A percentile compares a stretch with the other conserved stretches of the same genome.
Evolutionary conservation across 805 yeast genomes (phyloP).

Genomic region (Sugiyamaella americana): DNA sequence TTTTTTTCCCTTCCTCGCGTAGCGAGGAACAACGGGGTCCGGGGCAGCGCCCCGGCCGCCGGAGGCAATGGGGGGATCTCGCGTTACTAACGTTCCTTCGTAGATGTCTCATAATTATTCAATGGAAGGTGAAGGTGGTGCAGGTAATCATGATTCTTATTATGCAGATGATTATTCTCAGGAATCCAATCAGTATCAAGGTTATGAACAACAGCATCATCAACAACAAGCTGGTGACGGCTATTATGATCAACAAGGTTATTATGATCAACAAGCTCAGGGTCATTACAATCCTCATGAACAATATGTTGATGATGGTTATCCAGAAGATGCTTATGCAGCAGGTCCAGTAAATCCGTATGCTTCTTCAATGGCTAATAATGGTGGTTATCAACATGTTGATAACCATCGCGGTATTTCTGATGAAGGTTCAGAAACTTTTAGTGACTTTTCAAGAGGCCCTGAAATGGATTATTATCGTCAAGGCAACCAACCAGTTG

Average conservation of each 20-base stretch:
- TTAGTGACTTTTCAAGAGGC: conserved; percentile 35
- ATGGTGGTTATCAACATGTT: conserved; percentile 29
- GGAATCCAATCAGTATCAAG: conserved; percentile 13
- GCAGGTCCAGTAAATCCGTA: conserved; percentile 41
- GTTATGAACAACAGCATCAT: conserved; percentile 21
- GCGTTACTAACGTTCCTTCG: conserved; percentile 9
- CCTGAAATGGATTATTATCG: conserved; percentile 35
- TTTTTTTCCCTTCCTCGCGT: too few species aligned
- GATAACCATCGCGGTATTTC: conserved; percentile 20
- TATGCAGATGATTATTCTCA: conserved; percentile 17
- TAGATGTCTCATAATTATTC: conserved; percentile 15
- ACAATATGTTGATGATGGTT: conserved; percentile 31
- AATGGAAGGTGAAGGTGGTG: background rate
- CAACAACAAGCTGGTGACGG: conserved; percentile 20
- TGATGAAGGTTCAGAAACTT: conserved; percentile 36
- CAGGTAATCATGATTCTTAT: conserved; percentile 20
- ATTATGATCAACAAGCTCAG: conserved; percentile 36
- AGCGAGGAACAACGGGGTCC: background rate
- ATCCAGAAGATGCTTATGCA: conserved; percentile 39
- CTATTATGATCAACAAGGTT: conserved; percentile 23
- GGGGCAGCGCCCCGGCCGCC: background rate
- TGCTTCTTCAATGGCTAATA: conserved; percentile 36
- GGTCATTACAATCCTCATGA: conserved; percentile 34
- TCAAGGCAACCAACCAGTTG: conserved; percentile 22
- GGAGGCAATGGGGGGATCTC: background rate